Evolutionary conservation across 2,329 filamentous ascomycete genomes (phyloP), one percentile per base, ranked within the genome.

Genomic region (Aspergillus sojae): DNA sequence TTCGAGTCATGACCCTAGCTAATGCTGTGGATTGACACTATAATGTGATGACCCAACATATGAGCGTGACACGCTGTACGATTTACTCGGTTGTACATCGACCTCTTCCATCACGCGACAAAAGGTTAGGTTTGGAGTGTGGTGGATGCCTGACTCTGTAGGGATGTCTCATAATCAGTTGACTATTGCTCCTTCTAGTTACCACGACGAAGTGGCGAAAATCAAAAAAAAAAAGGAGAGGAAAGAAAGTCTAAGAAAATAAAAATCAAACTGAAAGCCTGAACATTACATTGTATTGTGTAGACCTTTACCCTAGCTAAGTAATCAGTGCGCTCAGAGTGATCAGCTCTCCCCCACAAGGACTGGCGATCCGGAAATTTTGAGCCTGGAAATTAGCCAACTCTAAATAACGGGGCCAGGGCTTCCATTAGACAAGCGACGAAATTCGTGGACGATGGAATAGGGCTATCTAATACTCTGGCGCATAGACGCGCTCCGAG

Each of bases 31-130:
- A 64, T 62, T 46, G 16, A 36, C 54, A 58, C 50, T 54, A 54
- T 43, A 59, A 57, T 65, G 62, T 63, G 54, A 58, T 59, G 60
- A 68, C 56, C 62, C 46, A 54, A 32, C 54, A 52, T 64, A 59
- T 36, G 59, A 61, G 43, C 57, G 64, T 65, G 61, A 66, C 60
- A 64, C 57, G 46, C 62, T 66, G 62, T 66, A 62, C 63, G 59
- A 62, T 63, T 57, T 41, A 45, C 43, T 43, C 23, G 57, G 62
- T 67, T 60, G 61, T 64, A 64, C 63, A 62, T 61, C 41, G 36
- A 62, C 59, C 55, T 30, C 36, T 59, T 46, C 30, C 39, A 34
- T 57, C 63, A 68, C 62, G 56, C 43, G 60, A 36, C 46, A 59
- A 62, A 28, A 16, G 55, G 61, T 66, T 64, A 61, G 63, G 48